Percentiles rank a stretch among this genome's conserved stretches.
Evolutionary conservation across 2,329 filamentous ascomycete species (phyloP).

Genomic region (Metarhizium guizhouense): DNA sequence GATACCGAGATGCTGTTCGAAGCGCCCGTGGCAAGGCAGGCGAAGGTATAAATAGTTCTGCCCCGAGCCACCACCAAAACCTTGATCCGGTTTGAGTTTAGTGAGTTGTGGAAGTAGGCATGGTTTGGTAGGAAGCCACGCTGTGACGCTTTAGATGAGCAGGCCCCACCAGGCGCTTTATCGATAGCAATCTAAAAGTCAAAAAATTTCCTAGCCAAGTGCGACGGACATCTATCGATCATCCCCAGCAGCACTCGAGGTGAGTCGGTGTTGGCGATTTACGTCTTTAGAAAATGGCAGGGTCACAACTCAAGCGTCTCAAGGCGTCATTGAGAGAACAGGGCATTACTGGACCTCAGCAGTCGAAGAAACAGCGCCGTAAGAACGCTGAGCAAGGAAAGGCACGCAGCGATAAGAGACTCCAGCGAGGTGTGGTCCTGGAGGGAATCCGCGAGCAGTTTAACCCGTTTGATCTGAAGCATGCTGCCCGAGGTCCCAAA

Average conservation of each 20-base stretch:
- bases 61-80: slow-evolving; percentile 13
- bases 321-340: slow-evolving; percentile 85
- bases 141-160: no score
- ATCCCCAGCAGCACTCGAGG: slow-evolving; percentile 9
- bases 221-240: not conserved
- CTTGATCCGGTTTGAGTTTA: slow-evolving; percentile 4
- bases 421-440: slow-evolving; percentile 68
- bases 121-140: no score
- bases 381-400: slow-evolving; percentile 59
- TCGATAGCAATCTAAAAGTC: slow-evolving; percentile 7
- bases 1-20: not conserved
- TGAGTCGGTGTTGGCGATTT: not conserved
- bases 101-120: not conserved
- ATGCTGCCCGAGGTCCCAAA: slow-evolving; percentile 67
- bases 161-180: slow-evolving; percentile 5
- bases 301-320: slow-evolving; percentile 91
- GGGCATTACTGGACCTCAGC: slow-evolving; percentile 81
- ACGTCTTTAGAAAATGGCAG: slow-evolving; percentile 57
- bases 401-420: slow-evolving; percentile 60
- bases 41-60: slow-evolving; percentile 7
- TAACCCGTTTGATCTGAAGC: slow-evolving; percentile 95
- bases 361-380: slow-evolving; percentile 91
- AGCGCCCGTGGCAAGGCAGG: not conserved
- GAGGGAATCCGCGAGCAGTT: slow-evolving; percentile 88
- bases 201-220: slow-evolving; percentile 7